Evolutionary conservation across 1,139 yeast species (phyloP).

Genomic region (Yamadazyma epiphylla): DNA sequence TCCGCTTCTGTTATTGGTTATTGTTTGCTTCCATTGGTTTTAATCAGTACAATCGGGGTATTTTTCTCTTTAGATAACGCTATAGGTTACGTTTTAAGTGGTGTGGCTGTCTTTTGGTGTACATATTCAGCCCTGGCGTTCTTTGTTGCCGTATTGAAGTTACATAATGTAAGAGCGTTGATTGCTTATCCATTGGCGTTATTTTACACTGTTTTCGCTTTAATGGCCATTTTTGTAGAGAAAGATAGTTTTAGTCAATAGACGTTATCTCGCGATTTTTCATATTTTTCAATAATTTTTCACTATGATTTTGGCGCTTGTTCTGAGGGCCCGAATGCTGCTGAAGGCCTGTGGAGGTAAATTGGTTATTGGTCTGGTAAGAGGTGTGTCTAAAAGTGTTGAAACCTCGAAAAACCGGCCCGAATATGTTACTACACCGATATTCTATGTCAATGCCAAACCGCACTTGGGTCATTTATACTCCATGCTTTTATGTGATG

Average conservation of each 20-base stretch:
- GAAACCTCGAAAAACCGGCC: too few relatives aligned
- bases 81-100: constrained; percentile 68
- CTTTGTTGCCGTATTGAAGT: constrained; percentile 78
- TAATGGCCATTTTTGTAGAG: constrained; percentile 90
- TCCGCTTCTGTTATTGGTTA: constrained; percentile 94
- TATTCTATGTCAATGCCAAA: constrained; percentile 90
- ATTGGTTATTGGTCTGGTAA: too few relatives aligned
- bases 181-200: constrained; percentile 92
- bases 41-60: constrained; percentile 73
- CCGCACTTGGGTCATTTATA: constrained; percentile 96
- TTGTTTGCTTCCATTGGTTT: constrained; percentile 85
- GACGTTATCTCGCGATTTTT: too few relatives aligned
- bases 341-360: too few relatives aligned
- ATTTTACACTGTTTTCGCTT: constrained; percentile 90
- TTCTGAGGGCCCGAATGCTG: background rate
- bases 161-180: constrained; percentile 81
- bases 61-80: constrained; percentile 65
- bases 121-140: constrained; percentile 93
- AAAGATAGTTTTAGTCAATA: constrained; percentile 27
- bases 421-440: constrained; percentile 87
- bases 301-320: background rate
- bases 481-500: constrained; percentile 82
- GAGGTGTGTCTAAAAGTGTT: too few relatives aligned
- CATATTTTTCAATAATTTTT: too few relatives aligned
- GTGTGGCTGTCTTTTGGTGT: constrained; percentile 83